These are phyloP conservation scores for Tylopilus subfusipes DNA, from an alignment of 768 basidiomycete genomes.

Conservation along the genomic window DNA sequence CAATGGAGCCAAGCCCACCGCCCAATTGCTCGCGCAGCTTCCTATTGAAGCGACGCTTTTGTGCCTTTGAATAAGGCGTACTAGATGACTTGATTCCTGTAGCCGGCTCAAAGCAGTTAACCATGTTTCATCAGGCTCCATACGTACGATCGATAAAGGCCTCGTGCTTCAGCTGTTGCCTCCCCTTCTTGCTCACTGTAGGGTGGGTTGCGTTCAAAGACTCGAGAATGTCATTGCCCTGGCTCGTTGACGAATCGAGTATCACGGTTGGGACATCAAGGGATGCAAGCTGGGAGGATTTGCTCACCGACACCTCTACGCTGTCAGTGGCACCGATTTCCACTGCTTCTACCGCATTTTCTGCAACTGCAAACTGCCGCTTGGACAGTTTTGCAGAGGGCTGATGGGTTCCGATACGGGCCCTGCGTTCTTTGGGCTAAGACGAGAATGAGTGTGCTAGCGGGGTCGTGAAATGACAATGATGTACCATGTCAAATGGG, in stretches of 20 bases:
- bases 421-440: conserved; percentile 38
- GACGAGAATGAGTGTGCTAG: conserved; percentile 10
- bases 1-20: conserved; percentile 48
- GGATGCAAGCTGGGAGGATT: background rate
- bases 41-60: conserved; percentile 65
- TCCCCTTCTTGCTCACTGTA: conserved; percentile 59
- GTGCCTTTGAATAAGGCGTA: conserved; percentile 68
- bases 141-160: conserved; percentile 62
- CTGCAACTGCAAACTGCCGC: conserved; percentile 49
- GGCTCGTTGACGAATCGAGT: background rate
- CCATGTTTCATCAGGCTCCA: background rate
- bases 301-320: conserved; percentile 41
- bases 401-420: conserved; percentile 45
- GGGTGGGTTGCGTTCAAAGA: conserved; percentile 30
- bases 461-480: background rate
- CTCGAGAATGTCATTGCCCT: conserved; percentile 47
- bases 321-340: conserved; percentile 38
- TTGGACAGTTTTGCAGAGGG: conserved; percentile 49
- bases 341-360: conserved; percentile 45
- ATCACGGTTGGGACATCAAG: background rate
- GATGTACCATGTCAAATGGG: conserved; percentile 21
- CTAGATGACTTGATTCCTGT: conserved; percentile 48
- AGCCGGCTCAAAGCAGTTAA: background rate
- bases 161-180: conserved; percentile 61
- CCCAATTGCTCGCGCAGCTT: conserved; percentile 61